phyloP scores from a whole-genome alignment of 768 basidiomycete species.

The Pseudohyphozyma bogoriensis region DNA sequence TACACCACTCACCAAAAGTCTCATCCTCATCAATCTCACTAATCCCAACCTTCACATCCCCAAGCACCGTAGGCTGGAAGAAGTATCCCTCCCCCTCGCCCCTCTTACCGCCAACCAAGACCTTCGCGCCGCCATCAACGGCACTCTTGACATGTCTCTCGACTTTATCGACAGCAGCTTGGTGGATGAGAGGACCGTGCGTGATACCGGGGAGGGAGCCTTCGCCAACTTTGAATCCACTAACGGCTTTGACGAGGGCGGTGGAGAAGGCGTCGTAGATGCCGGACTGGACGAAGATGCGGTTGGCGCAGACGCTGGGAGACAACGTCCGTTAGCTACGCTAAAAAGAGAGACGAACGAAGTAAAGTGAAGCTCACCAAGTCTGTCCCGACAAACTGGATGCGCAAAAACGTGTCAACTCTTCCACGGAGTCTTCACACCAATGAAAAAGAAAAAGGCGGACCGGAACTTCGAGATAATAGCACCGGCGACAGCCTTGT shows the following conservation, averaged over 20 bases:
- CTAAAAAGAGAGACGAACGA: constrained; percentile 1
- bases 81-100: constrained; percentile 40
- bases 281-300: constrained; percentile 73
- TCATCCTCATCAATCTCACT: constrained; percentile 65
- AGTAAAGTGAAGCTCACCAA: constrained; percentile 26
- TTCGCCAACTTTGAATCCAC: constrained; percentile 56
- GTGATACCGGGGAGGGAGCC: constrained; percentile 59
- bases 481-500: constrained; percentile 73
- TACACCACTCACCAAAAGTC: constrained; percentile 75
- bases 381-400: constrained; percentile 26
- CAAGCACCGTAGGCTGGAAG: constrained; percentile 65
- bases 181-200: constrained; percentile 87
- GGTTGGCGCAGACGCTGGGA: constrained; percentile 69
- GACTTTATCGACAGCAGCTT: constrained; percentile 73
- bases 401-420: constrained; percentile 1
- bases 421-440: constrained; percentile 58
- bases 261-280: constrained; percentile 89
- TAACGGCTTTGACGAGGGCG: constrained; percentile 57
- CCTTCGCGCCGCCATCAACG: constrained; percentile 64
- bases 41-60: constrained; percentile 64
- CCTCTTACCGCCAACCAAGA: constrained; percentile 76
- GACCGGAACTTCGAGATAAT: constrained; percentile 36
- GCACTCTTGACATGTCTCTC: constrained; percentile 77
- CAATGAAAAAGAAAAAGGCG: neutral
- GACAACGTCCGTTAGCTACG: neutral